Conservation (phyloP, 805 yeast species). For the Saccharomycopsis sp. region DNA sequence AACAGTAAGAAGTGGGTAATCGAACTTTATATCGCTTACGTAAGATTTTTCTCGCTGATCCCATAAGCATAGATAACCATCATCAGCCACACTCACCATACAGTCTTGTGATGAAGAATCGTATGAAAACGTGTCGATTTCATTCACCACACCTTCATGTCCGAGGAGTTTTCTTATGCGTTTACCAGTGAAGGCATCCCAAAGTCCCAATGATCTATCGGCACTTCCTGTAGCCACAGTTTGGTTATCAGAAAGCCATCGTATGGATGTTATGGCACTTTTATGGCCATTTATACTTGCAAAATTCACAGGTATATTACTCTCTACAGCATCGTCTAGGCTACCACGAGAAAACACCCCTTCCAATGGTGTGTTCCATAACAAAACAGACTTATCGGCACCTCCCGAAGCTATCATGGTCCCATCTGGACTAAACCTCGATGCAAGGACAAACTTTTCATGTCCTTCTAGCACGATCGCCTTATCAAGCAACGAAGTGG, state of each 20-base stretch:
- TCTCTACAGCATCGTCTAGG: neutral
- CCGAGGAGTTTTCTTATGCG: constrained; percentile 49
- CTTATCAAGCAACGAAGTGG: constrained; percentile 4
- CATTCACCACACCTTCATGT: constrained; percentile 50
- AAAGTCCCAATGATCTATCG: constrained; percentile 52
- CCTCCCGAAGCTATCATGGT: constrained; percentile 56
- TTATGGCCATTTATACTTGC: constrained; percentile 52
- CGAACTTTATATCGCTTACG: constrained; percentile 35
- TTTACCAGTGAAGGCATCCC: constrained; percentile 55
- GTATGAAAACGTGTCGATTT: constrained; percentile 33
- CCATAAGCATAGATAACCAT: constrained; percentile 56
- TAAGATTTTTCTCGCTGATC: constrained; percentile 51
- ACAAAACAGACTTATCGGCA: constrained; percentile 40
- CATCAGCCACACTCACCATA: constrained; percentile 55
- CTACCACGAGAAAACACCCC: neutral
- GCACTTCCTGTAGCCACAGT: constrained; percentile 48
- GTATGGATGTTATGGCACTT: constrained; percentile 54
- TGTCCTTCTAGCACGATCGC: constrained; percentile 41
- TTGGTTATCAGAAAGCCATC: constrained; percentile 41
- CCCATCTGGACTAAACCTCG: constrained; percentile 48
- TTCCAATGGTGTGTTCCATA: constrained; percentile 27
- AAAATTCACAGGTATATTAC: constrained; percentile 29
- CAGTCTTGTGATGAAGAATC: constrained; percentile 17
- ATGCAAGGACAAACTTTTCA: constrained; percentile 45
- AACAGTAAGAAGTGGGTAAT: constrained; percentile 55